phyloP scores from a whole-genome alignment of 139 green algal species.

The Ostreobium quekettii region DNA sequence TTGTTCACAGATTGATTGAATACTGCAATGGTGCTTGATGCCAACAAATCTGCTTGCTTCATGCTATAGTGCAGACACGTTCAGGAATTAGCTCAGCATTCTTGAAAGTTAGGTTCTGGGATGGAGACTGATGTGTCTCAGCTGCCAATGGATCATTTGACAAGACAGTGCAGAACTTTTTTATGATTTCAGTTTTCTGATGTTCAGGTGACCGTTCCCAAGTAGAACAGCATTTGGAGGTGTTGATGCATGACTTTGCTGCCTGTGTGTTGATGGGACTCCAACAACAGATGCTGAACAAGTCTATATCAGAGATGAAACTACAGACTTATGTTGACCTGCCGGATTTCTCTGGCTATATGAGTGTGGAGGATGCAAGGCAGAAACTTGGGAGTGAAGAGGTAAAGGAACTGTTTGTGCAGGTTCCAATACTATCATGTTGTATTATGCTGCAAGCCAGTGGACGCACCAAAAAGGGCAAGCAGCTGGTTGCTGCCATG shows the following conservation, averaged over 20 bases:
- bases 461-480: too few species aligned
- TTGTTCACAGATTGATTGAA: too few species aligned
- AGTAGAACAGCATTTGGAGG: conserved; percentile 44
- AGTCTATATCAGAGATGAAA: conserved; percentile 37
- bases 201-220: conserved; percentile 31
- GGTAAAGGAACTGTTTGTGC: background rate
- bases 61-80: too few species aligned
- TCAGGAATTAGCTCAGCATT: too few species aligned
- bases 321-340: conserved; percentile 39
- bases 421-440: too few species aligned
- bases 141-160: too few species aligned
- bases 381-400: conserved; percentile 13
- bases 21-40: too few species aligned
- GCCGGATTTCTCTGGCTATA: conserved; percentile 11
- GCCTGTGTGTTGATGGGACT: conserved; percentile 57
- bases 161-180: background rate
- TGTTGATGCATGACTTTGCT: conserved; percentile 66
- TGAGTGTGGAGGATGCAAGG: conserved; percentile 1
- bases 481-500: too few species aligned
- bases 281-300: conserved; percentile 58
- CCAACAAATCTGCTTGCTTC: too few species aligned
- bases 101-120: too few species aligned
- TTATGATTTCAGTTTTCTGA: background rate
- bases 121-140: too few species aligned
- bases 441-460: too few species aligned